phyloP scores from a whole-genome alignment of 768 basidiomycete genomes.

The Termitomyces sp. region DNA sequence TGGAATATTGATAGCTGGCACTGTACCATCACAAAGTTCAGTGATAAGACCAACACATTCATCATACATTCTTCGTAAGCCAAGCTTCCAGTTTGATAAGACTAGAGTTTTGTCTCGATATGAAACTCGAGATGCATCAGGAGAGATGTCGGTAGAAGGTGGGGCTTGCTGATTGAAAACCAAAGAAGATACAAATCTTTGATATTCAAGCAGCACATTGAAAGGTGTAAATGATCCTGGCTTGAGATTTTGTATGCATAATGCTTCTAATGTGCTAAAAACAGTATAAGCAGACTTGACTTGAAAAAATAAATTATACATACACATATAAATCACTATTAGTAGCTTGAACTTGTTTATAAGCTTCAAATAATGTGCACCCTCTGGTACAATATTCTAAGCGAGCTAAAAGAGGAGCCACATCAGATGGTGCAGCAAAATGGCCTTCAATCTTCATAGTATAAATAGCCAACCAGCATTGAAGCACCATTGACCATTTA shows the following conservation, averaged over 20 bases:
- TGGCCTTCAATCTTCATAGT: background rate
- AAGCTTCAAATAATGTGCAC: background rate
- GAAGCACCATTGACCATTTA: background rate
- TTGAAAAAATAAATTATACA: background rate
- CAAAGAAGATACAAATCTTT: background rate
- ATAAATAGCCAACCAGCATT: background rate
- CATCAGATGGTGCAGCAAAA: background rate
- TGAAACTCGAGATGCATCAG: background rate
- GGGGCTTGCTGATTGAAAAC: background rate
- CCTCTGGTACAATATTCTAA: background rate
- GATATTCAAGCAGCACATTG: background rate
- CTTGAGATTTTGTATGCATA: background rate
- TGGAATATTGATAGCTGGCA: no score
- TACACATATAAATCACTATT: background rate
- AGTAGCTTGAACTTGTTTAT: background rate
- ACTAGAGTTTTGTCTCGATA: background rate
- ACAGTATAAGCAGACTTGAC: background rate
- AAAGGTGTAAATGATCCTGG: background rate
- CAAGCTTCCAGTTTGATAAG: background rate
- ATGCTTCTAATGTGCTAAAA: background rate
- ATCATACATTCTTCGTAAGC: background rate
- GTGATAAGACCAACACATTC: background rate
- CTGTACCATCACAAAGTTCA: background rate
- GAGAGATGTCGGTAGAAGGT: background rate
- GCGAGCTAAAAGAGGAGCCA: background rate